Evolutionary conservation across 1,139 yeast species (phyloP).

Genomic region (Ashbya aceris): DNA sequence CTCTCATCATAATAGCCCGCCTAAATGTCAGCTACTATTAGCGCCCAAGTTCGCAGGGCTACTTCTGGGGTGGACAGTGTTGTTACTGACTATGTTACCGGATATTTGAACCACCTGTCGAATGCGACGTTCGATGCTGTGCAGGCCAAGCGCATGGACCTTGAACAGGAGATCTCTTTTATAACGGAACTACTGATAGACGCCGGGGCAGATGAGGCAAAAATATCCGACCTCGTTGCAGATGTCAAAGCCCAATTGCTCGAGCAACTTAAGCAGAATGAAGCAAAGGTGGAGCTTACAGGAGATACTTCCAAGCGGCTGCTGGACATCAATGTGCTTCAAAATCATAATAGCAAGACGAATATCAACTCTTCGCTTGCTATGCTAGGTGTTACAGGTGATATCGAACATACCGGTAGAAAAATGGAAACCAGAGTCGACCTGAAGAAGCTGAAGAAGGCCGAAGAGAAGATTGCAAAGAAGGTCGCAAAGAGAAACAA

Average conservation of each 20-base stretch:
- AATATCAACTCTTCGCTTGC: slow-evolving; percentile 67
- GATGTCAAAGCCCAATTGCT: slow-evolving; percentile 41
- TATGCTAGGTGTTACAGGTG: slow-evolving; percentile 64
- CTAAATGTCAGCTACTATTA: slow-evolving; percentile 21
- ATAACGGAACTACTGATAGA: slow-evolving; percentile 53
- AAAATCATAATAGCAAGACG: slow-evolving; percentile 50
- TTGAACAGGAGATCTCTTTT: slow-evolving; percentile 57
- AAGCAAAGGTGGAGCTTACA: slow-evolving; percentile 54
- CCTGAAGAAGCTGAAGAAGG: slow-evolving; percentile 87
- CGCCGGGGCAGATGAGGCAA: slow-evolving; percentile 69
- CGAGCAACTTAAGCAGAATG: slow-evolving; percentile 54
- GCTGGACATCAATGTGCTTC: slow-evolving; percentile 58
- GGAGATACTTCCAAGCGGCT: slow-evolving; percentile 82
- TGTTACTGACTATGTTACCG: slow-evolving; percentile 88
- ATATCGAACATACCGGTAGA: slow-evolving; percentile 86
- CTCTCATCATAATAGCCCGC: too few relatives aligned
- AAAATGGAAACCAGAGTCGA: slow-evolving; percentile 91
- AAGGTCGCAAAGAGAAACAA: slow-evolving; percentile 90
- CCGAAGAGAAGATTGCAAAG: slow-evolving; percentile 92
- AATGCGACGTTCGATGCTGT: slow-evolving; percentile 73
- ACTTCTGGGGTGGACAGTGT: slow-evolving; percentile 80
- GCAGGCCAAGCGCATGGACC: slow-evolving; percentile 60
- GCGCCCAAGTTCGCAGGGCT: slow-evolving; percentile 70
- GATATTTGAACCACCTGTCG: slow-evolving; percentile 74
- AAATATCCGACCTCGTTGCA: slow-evolving; percentile 41